Base-by-base conservation (phyloP, 352 stramenopile species). In the Phytophthora fragariaefolia region DNA sequence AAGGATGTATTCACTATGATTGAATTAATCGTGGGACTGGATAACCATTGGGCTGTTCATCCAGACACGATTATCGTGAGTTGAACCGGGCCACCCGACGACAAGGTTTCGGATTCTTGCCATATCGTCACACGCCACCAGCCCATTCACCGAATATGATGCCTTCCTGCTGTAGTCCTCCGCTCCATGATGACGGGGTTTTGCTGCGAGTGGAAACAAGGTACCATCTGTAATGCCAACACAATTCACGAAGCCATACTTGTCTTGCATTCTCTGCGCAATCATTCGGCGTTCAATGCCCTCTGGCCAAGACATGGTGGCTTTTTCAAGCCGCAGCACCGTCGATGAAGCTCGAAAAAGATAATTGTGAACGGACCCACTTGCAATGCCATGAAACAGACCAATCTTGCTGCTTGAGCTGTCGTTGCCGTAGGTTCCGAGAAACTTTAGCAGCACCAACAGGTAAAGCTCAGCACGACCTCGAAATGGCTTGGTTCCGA, bases 21-120 rank as follows among this genome's bases (percentile, higher is more conserved):
- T 45, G 43, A 72, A 76, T 15, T 63, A 48, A 6, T 57, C 13
- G 1, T n/a, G 0, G 15, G 28, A 23, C 1, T 26, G n/a, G 17
- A 45, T 1, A 4, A 50, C 7, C 45, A 72, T 30, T 3, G 49
- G 62, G n/a, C 68, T 65, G 51, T 76, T 76, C 12, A 23, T 50
- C 68, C 68, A 76, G 3, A 76, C 62, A 38, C 56, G 61, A 23
- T 75, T 69, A 40, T 75, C 67, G 38, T 75, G 67, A 13, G 49
- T 52, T 23, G 62, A 69, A 8, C 57, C 64, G 1, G 58, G 63
- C 58, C 69, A 73, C 8, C 63, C 69, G 6, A 61, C 48, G 12
- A 73, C 58, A 38, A 76, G 26, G 12, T 66, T 62, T 1, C 63
- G 58, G 7, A 76, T 46, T 48, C 64, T 30, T 23, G 48, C 57